Evolutionary conservation across 192 early-diverging fungal genomes (phyloP).

Genomic region (Backusella tuberculispora): DNA sequence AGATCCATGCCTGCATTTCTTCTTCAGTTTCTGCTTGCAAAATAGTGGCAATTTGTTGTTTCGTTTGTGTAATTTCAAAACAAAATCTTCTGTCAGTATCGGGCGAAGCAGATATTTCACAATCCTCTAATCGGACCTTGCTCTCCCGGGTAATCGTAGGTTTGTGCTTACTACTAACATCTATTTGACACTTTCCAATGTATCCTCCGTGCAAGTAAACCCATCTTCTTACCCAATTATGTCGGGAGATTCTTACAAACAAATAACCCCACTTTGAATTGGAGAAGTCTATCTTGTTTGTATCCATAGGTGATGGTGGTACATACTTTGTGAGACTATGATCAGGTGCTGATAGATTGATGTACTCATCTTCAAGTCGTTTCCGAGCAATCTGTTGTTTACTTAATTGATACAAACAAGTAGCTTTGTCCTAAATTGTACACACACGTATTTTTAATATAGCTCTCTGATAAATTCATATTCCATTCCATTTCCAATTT

Average conservation of each 20-base stretch:
- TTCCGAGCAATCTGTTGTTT: constrained; percentile 39
- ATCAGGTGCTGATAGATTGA: constrained; percentile 29
- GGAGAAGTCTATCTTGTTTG: constrained; percentile 9
- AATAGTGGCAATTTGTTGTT: constrained; percentile 40
- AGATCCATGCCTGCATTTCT: constrained; percentile 70
- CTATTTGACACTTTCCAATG: constrained; percentile 49
- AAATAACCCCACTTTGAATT: constrained; percentile 72
- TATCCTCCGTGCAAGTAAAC: constrained; percentile 63
- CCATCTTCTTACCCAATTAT: constrained; percentile 59
- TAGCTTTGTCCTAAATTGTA: constrained; percentile 39
- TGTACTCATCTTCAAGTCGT: constrained; percentile 40
- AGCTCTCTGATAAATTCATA: no score
- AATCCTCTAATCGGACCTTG: background rate
- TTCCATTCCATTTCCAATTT: no score
- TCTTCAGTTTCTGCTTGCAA: constrained; percentile 73
- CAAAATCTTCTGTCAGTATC: constrained; percentile 72
- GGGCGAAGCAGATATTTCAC: background rate
- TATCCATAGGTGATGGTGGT: background rate
- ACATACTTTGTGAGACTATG: constrained; percentile 33
- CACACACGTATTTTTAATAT: background rate
- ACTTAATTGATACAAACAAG: constrained; percentile 40
- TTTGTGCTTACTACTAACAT: background rate
- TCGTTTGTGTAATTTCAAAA: constrained; percentile 57
- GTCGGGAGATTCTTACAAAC: constrained; percentile 48
- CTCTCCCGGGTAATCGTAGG: background rate